Percentiles rank a stretch among this genome's conserved stretches.
Evolutionary conservation across 2,329 filamentous ascomycete species (phyloP).

Genomic region (Aspergillus quadricinctus): DNA sequence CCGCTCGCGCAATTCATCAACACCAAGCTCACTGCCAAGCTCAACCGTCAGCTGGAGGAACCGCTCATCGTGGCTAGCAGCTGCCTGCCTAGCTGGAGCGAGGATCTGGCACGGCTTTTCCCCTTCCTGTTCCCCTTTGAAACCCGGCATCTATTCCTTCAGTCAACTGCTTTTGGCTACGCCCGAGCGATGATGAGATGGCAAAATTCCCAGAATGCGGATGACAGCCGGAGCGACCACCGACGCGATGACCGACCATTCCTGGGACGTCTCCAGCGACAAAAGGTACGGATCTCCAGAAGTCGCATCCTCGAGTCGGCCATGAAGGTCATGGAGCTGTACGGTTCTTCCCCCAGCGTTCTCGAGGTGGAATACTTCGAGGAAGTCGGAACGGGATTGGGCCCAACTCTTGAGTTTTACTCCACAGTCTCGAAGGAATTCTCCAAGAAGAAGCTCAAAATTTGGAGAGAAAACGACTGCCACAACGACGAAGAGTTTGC

Average conservation of each 20-base stretch:
- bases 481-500: conserved; percentile 71
- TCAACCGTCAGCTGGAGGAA: conserved; percentile 95
- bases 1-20: conserved; percentile 94
- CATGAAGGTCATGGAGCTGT: conserved; percentile 97
- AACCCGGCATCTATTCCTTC: conserved; percentile 91
- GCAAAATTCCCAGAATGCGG: conserved; percentile 83
- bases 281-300: conserved; percentile 96
- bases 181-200: conserved; percentile 95
- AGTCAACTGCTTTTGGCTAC: conserved; percentile 97
- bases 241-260: conserved; percentile 85
- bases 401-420: conserved; percentile 95
- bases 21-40: conserved; percentile 94
- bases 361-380: conserved; percentile 98
- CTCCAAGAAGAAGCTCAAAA: conserved; percentile 91
- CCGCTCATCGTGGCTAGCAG: conserved; percentile 95
- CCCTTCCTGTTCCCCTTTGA: conserved; percentile 98
- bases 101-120: conserved; percentile 87
- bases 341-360: conserved; percentile 93
- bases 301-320: conserved; percentile 94
- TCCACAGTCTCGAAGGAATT: conserved; percentile 97
- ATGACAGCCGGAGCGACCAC: conserved; percentile 75
- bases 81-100: conserved; percentile 91
- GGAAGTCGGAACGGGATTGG: conserved; percentile 92
- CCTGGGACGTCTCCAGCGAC: conserved; percentile 83
- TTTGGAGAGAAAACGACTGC: conserved; percentile 90